A percentile compares a stretch with the other conserved stretches of the same genome.
Conservation (phyloP, 2,329 filamentous ascomycete genomes). For the Penicillium fuscoglaucum region DNA sequence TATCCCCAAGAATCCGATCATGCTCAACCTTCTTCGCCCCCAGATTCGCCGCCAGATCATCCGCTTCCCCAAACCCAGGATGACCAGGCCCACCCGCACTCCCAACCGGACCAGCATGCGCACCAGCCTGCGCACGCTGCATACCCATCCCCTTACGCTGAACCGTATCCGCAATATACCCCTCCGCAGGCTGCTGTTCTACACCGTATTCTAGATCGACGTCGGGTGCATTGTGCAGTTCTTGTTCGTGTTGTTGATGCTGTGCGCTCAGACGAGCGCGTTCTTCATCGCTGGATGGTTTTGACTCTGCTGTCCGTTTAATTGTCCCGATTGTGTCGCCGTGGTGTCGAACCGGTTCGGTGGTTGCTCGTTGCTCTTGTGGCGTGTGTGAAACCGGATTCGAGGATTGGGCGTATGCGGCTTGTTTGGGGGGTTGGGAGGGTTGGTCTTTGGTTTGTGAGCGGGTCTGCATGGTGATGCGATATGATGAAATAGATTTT, state of each 20-base stretch:
- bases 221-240: constrained; percentile 22
- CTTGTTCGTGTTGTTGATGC: constrained; percentile 16
- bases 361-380: constrained; percentile 24
- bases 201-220: constrained; percentile 40
- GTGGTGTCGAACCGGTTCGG: constrained; percentile 15
- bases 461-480: constrained; percentile 16
- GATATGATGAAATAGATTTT: neutral
- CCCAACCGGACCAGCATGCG: constrained; percentile 38
- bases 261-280: constrained; percentile 22
- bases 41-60: constrained; percentile 35
- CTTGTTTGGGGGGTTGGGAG: constrained; percentile 38
- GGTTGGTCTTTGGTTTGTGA: constrained; percentile 20
- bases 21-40: constrained; percentile 38
- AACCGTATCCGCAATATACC: constrained; percentile 37
- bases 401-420: constrained; percentile 32
- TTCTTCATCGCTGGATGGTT: constrained; percentile 30
- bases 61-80: constrained; percentile 35
- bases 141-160: constrained; percentile 25
- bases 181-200: constrained; percentile 39
- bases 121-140: constrained; percentile 33
- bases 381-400: constrained; percentile 38
- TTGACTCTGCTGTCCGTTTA: constrained; percentile 29
- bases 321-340: constrained; percentile 30
- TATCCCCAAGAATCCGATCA: constrained; percentile 32
- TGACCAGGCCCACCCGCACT: constrained; percentile 31